Evolutionary conservation across 495 filamentous ascomycete species (phyloP).

Genomic region (Neurospora sp.): DNA sequence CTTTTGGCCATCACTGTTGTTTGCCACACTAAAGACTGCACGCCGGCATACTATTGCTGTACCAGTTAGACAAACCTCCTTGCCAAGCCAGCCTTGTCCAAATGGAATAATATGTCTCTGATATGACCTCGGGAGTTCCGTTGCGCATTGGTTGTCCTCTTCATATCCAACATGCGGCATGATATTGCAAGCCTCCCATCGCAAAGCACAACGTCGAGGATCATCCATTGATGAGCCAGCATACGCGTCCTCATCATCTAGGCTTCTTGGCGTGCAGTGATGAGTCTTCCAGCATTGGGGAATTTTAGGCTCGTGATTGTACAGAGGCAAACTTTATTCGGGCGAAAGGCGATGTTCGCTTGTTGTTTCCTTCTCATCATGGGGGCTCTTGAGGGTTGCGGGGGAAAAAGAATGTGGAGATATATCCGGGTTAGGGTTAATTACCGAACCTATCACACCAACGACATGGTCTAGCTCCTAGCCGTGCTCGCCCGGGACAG

Average conservation of each 20-base stretch:
- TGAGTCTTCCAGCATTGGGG: not conserved
- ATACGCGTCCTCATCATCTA: not conserved
- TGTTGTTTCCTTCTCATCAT: not conserved
- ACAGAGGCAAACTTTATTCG: not conserved
- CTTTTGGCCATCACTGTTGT: not conserved
- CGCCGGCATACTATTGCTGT: not conserved
- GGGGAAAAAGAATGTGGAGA: not conserved
- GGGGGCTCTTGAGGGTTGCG: not conserved
- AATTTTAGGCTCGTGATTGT: not conserved
- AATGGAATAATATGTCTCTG: not conserved
- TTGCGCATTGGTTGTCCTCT: not conserved
- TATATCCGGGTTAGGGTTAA: not conserved
- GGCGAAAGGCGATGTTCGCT: not conserved
- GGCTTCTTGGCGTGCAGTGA: not conserved
- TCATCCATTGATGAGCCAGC: not conserved
- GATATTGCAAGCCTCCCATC: not conserved
- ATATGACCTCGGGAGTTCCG: not conserved
- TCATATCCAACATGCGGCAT: not conserved
- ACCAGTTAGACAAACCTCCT: not conserved
- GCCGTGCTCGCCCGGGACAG: too few species aligned
- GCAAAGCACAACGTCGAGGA: not conserved
- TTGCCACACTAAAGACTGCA: not conserved
- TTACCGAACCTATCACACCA: not conserved
- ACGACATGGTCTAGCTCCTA: not conserved
- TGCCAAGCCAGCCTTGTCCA: not conserved